phyloP scores from a whole-genome alignment of 768 basidiomycete species.

The Mrakia frigida region DNA sequence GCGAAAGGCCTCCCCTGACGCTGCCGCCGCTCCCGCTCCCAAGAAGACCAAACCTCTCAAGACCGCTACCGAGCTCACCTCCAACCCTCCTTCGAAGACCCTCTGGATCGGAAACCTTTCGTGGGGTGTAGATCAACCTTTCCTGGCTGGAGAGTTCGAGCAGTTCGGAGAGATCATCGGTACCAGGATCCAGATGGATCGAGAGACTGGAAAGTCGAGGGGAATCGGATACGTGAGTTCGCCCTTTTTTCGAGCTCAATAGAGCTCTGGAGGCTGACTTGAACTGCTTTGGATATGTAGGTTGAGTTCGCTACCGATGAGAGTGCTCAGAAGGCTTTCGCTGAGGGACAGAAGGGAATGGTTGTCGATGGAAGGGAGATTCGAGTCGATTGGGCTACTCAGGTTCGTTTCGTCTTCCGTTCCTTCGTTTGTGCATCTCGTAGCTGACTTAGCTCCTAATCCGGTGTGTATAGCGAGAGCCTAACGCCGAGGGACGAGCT shows the following conservation, averaged over 20 bases:
- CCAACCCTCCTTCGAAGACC: slow-evolving; percentile 54
- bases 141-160: slow-evolving; percentile 84
- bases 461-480: slow-evolving; percentile 42
- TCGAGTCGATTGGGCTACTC: slow-evolving; percentile 73
- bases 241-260: neutral
- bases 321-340: slow-evolving; percentile 47
- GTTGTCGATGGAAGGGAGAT: slow-evolving; percentile 79
- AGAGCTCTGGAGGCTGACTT: slow-evolving; percentile 44
- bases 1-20: slow-evolving; percentile 70
- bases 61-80: slow-evolving; percentile 49
- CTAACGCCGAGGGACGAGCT: slow-evolving; percentile 36
- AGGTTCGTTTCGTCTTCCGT: neutral
- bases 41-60: slow-evolving; percentile 77
- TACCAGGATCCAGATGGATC: slow-evolving; percentile 65
- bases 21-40: slow-evolving; percentile 47
- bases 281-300: slow-evolving; percentile 57
- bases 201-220: slow-evolving; percentile 46
- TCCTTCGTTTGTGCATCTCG: neutral
- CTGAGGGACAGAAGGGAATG: slow-evolving; percentile 43
- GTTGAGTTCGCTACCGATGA: slow-evolving; percentile 73
- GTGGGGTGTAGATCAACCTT: slow-evolving; percentile 95
- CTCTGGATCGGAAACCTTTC: slow-evolving; percentile 90
- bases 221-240: slow-evolving; percentile 53
- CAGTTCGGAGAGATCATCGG: slow-evolving; percentile 80
- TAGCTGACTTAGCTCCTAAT: neutral